Percentiles rank a stretch among this genome's conserved stretches.
Evolutionary conservation across 73 alveolate genomes (phyloP).

Genomic region (Tetrahymena thermophila): DNA sequence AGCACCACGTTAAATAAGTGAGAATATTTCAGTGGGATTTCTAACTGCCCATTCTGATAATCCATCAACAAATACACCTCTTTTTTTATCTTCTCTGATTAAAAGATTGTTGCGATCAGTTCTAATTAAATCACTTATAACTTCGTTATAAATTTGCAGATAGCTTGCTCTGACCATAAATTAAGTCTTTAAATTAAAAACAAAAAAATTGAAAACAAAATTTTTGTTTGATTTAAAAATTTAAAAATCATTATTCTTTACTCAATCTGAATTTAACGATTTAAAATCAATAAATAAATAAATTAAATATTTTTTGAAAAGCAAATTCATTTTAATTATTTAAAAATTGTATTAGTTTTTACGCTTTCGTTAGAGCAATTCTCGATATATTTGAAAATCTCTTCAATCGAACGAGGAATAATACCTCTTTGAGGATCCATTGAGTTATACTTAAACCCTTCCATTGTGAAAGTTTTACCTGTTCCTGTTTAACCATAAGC

Average conservation of each 20-base stretch:
- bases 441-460: constrained; percentile 89
- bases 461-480: constrained; percentile 98
- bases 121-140: constrained; percentile 90
- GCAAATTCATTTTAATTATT: no score
- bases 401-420: constrained; percentile 95
- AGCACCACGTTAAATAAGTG: constrained; percentile 90
- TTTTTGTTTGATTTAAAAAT: neutral
- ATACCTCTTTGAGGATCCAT: constrained; percentile 95
- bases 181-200: constrained; percentile 52
- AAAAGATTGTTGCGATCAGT: constrained; percentile 83
- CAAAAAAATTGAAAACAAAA: neutral
- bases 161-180: constrained; percentile 94
- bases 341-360: neutral
- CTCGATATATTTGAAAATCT: constrained; percentile 83
- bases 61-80: constrained; percentile 98
- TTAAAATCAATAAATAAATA: no score
- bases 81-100: constrained; percentile 91
- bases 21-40: constrained; percentile 87
- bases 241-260: no score
- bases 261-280: constrained; percentile 41
- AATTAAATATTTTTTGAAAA: no score
- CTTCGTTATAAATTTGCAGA: constrained; percentile 96
- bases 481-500: constrained; percentile 99
- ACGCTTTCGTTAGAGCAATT: constrained; percentile 53
- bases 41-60: constrained; percentile 98